These are phyloP conservation scores for Jamesozyma spencerorum DNA, from an alignment of 805 yeast species.

Conservation along the genomic window DNA sequence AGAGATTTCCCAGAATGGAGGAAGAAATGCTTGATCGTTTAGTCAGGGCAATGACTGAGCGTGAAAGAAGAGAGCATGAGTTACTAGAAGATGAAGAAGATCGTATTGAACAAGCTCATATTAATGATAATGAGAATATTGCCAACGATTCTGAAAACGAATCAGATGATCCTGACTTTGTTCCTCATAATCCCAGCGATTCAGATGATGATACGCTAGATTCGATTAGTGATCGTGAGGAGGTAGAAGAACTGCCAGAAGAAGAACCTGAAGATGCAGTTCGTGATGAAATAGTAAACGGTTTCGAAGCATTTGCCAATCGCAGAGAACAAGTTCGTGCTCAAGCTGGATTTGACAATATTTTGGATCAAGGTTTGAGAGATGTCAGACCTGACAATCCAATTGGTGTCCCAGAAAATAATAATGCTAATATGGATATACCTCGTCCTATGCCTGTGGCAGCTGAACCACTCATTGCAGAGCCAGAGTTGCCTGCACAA, in stretches of 20 bases:
- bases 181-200: constrained; percentile 9
- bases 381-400: constrained; percentile 1
- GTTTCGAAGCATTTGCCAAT: constrained; percentile 14
- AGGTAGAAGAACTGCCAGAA: constrained; percentile 4
- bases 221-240: constrained; percentile 1
- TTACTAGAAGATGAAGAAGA: constrained; percentile 6
- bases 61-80: constrained; percentile 18
- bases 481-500: background rate
- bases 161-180: constrained; percentile 25
- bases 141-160: constrained; percentile 17
- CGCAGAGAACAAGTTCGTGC: constrained; percentile 21
- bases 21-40: constrained; percentile 25
- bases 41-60: constrained; percentile 22
- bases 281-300: constrained; percentile 6
- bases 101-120: constrained; percentile 4
- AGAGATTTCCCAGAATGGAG: constrained; percentile 28
- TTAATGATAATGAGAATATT: constrained; percentile 3
- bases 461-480: background rate
- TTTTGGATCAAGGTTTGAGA: constrained; percentile 12
- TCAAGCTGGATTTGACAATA: constrained; percentile 18
- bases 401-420: background rate
- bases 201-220: constrained; percentile 12
- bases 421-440: background rate
- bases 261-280: constrained; percentile 12
- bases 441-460: background rate